phyloP scores from a whole-genome alignment of 306 rosid species.

The Arachis hypogaea region DNA sequence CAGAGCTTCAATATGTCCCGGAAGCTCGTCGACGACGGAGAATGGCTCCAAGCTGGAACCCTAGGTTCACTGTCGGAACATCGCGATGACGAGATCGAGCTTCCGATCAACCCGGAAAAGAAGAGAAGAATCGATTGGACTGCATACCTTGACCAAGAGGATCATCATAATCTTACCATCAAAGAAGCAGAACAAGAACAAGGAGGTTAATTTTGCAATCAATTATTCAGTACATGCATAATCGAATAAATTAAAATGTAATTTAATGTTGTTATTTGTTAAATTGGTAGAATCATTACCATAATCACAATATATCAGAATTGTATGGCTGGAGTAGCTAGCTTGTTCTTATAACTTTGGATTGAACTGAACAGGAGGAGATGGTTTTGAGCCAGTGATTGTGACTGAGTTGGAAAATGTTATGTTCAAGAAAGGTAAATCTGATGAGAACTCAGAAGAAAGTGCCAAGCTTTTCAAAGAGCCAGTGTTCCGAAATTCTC shows the following conservation, averaged over 20 bases:
- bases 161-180: neutral
- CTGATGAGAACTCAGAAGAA: constrained; percentile 36
- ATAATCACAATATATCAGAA: neutral
- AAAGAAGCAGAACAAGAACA: constrained; percentile 18
- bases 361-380: constrained; percentile 46
- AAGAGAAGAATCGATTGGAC: constrained; percentile 64
- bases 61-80: constrained; percentile 15
- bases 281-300: neutral
- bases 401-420: constrained; percentile 62
- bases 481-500: constrained; percentile 43
- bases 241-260: neutral
- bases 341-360: neutral
- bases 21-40: constrained; percentile 47
- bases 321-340: neutral
- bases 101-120: neutral
- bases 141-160: constrained; percentile 59
- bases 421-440: constrained; percentile 54
- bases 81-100: neutral
- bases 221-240: neutral
- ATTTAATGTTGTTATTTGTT: neutral
- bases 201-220: constrained; percentile 35
- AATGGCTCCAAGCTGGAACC: constrained; percentile 35
- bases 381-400: constrained; percentile 52
- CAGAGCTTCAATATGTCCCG: constrained; percentile 86
- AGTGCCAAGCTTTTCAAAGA: constrained; percentile 33